Conservation (phyloP, 345 rosid genomes). For the Toxicodendron radicans region DNA sequence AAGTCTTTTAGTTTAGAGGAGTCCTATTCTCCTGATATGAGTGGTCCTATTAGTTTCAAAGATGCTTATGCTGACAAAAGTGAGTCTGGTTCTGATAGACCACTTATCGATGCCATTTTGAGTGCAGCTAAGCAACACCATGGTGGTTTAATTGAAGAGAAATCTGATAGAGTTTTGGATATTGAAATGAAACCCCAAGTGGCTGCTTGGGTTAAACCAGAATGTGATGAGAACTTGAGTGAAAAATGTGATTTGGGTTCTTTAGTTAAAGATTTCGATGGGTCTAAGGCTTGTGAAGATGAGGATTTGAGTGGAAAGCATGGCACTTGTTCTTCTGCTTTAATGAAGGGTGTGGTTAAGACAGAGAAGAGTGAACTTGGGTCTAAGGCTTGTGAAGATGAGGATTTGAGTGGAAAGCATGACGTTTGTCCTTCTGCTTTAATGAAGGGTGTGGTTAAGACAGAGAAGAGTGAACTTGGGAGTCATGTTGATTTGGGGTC, state of each 20-base stretch:
- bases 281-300: background rate
- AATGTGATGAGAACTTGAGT: slow-evolving; percentile 13
- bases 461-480: slow-evolving; percentile 32
- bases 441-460: slow-evolving; percentile 18
- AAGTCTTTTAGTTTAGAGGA: slow-evolving; percentile 13
- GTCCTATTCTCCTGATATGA: slow-evolving; percentile 18
- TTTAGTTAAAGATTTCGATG: background rate
- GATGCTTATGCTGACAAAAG: slow-evolving; percentile 39
- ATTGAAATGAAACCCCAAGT: slow-evolving; percentile 22
- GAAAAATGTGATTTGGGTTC: slow-evolving; percentile 1
- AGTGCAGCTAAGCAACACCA: slow-evolving; percentile 25
- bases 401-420: background rate
- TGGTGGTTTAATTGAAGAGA: slow-evolving; percentile 8
- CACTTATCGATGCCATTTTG: slow-evolving; percentile 38
- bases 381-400: slow-evolving; percentile 5
- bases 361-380: slow-evolving; percentile 30
- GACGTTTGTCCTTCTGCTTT: background rate
- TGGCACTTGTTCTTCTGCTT: background rate
- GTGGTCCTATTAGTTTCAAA: slow-evolving; percentile 50
- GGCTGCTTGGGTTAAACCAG: slow-evolving; percentile 11
- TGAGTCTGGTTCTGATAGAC: slow-evolving; percentile 25
- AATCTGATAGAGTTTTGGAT: slow-evolving; percentile 31
- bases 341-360: slow-evolving; percentile 19
- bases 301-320: slow-evolving; percentile 3
- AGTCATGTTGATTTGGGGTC: slow-evolving; percentile 39